Evolutionary conservation across 2,329 filamentous ascomycete genomes (phyloP).

Genomic region (Geosmithia morbida): DNA sequence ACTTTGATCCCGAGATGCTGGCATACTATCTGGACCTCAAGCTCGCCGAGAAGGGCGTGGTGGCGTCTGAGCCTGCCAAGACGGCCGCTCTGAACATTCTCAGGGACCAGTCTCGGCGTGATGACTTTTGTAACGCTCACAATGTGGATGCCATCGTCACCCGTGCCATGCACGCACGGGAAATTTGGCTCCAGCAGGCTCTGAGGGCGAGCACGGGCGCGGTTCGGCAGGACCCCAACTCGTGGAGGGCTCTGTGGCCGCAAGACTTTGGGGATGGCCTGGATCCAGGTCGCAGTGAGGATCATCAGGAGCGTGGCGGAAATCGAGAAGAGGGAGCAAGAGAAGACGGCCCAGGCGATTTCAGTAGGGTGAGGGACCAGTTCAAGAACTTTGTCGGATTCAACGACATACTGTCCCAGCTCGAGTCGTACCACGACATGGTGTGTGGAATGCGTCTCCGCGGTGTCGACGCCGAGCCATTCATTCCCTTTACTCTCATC

Average conservation of each 20-base stretch:
- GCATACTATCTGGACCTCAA: slow-evolving; percentile 37
- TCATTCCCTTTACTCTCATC: slow-evolving; percentile 51
- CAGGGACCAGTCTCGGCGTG: slow-evolving; percentile 18
- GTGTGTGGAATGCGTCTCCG: slow-evolving; percentile 34
- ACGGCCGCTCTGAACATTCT: slow-evolving; percentile 18
- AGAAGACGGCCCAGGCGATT: slow-evolving; percentile 16
- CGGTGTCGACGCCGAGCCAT: slow-evolving; percentile 32
- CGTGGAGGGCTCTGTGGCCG: slow-evolving; percentile 11
- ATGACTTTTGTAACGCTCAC: slow-evolving; percentile 4
- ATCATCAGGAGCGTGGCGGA: too few species aligned
- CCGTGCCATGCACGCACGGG: slow-evolving; percentile 8
- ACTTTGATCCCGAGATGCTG: slow-evolving; percentile 38
- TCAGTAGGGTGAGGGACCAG: slow-evolving; percentile 30
- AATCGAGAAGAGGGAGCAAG: slow-evolving; percentile 36
- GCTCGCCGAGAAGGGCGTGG: slow-evolving; percentile 17
- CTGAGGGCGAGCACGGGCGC: too few species aligned
- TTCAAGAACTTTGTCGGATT: slow-evolving; percentile 48
- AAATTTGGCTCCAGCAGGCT: background rate
- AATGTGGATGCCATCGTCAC: slow-evolving; percentile 22
- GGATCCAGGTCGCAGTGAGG: too few species aligned
- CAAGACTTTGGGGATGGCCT: slow-evolving; percentile 28
- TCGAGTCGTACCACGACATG: slow-evolving; percentile 41
- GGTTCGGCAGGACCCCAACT: too few species aligned
- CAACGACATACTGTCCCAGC: slow-evolving; percentile 36
- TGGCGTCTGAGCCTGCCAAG: slow-evolving; percentile 31